phyloP scores from a whole-genome alignment of 768 basidiomycete genomes.

The Mrakia gelida region DNA sequence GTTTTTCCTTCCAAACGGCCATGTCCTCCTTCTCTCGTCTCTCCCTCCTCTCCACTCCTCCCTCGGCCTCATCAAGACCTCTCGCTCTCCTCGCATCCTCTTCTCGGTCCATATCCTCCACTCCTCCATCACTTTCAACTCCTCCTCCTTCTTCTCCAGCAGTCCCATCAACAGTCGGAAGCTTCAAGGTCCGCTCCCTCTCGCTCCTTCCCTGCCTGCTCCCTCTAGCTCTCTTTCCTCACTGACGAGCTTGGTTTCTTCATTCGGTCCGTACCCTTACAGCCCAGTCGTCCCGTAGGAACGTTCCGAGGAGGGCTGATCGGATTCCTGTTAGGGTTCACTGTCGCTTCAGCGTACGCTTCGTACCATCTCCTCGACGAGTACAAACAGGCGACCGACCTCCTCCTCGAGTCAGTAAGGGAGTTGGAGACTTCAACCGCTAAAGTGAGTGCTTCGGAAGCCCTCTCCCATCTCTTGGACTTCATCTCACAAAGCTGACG shows the following conservation, averaged over 20 bases:
- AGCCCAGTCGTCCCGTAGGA: constrained; percentile 16
- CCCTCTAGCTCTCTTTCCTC: not conserved
- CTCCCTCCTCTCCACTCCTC: not conserved
- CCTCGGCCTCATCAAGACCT: not conserved
- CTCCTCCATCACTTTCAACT: not conserved
- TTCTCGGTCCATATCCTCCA: not conserved
- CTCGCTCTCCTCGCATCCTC: not conserved
- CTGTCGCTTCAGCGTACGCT: constrained; percentile 76
- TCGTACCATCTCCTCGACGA: constrained; percentile 86
- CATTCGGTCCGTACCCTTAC: not conserved
- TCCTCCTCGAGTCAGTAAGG: constrained; percentile 79
- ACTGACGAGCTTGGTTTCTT: not conserved
- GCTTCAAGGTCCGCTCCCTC: constrained; percentile 11
- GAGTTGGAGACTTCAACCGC: constrained; percentile 78
- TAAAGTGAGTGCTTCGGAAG: constrained; percentile 52
- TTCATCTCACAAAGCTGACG: not conserved
- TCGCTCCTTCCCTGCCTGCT: not conserved
- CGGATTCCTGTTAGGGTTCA: constrained; percentile 85
- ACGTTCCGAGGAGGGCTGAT: constrained; percentile 47
- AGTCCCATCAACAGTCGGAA: constrained; percentile 21
- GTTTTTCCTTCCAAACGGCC: not conserved
- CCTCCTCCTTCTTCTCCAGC: not conserved
- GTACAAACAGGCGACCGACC: constrained; percentile 81
- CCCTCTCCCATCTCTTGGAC: not conserved
- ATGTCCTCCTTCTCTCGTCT: not conserved